Evolutionary conservation across 75 land plant genomes (phyloP).

Genomic region (Sequoia sempervirens): DNA sequence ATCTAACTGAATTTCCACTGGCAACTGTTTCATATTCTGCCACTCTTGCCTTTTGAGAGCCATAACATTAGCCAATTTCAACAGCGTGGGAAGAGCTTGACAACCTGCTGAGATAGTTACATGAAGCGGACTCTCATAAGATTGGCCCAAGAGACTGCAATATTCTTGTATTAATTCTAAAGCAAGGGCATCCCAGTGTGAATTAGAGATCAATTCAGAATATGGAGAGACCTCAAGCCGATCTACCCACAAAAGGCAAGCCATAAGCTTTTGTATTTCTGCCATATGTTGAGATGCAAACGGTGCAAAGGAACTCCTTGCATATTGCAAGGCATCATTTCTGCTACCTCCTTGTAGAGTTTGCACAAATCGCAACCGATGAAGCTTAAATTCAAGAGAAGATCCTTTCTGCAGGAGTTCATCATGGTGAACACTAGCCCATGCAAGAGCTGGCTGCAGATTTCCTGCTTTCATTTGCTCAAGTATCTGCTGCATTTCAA

Average conservation of each 20-base stretch:
- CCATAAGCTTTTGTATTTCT: constrained; percentile 81
- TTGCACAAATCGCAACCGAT: constrained; percentile 76
- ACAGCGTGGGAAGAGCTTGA: constrained; percentile 68
- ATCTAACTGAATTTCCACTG: constrained; percentile 72
- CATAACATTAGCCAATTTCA: constrained; percentile 77
- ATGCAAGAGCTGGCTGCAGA: constrained; percentile 73
- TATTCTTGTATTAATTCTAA: constrained; percentile 70
- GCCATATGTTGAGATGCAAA: constrained; percentile 57
- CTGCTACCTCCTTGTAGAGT: constrained; percentile 50
- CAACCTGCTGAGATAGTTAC: constrained; percentile 73
- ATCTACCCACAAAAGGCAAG: constrained; percentile 56
- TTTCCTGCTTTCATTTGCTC: constrained; percentile 55
- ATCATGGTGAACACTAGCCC: constrained; percentile 55
- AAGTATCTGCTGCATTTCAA: constrained; percentile 71
- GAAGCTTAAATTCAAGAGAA: constrained; percentile 73
- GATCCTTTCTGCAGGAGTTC: constrained; percentile 61
- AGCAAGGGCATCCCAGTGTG: constrained; percentile 67
- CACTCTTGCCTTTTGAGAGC: constrained; percentile 82
- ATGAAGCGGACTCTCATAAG: constrained; percentile 72
- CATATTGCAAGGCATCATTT: constrained; percentile 65
- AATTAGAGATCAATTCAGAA: constrained; percentile 55
- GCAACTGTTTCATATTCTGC: constrained; percentile 76
- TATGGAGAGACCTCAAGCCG: constrained; percentile 75
- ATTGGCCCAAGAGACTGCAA: constrained; percentile 78
- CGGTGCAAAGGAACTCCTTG: constrained; percentile 51